These are phyloP conservation scores for Paramecium octaurelia DNA, from an alignment of 73 alveolate genomes.

Conservation along the genomic window DNA sequence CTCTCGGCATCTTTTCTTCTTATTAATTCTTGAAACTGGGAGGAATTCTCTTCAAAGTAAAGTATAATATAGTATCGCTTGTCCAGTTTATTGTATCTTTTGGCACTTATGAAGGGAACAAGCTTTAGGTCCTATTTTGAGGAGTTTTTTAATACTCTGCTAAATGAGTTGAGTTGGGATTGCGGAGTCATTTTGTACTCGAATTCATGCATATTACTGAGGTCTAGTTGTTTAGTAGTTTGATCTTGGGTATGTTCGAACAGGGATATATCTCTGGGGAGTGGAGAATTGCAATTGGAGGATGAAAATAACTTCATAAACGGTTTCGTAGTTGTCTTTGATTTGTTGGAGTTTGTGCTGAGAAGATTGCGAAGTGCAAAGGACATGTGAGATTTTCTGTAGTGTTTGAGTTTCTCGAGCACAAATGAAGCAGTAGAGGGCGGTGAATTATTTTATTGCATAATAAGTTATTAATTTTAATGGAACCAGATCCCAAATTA, in stretches of 20 bases:
- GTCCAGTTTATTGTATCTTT: not conserved
- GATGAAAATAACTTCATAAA: not conserved
- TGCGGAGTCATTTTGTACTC: not conserved
- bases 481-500: slow-evolving; percentile 52
- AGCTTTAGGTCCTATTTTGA: not conserved
- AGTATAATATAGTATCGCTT: not conserved
- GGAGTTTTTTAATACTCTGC: not conserved
- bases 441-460: not conserved
- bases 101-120: not conserved
- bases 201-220: not conserved
- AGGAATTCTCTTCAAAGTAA: not conserved
- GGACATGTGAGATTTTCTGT: not conserved
- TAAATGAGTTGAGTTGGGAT: not conserved
- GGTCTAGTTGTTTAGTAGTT: not conserved
- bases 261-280: not conserved
- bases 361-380: not conserved
- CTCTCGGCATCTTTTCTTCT: not conserved
- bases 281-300: not conserved
- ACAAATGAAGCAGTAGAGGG: not conserved
- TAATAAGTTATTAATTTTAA: not conserved
- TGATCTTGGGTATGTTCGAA: not conserved
- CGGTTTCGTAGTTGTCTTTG: not conserved
- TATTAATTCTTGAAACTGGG: not conserved
- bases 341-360: not conserved
- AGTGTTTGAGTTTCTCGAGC: not conserved